A percentile compares a stretch with the other conserved stretches of the same genome.
These are phyloP conservation scores for Phytopythium delawarense DNA, from an alignment of 352 stramenopile genomes.

Conservation along the genomic window DNA sequence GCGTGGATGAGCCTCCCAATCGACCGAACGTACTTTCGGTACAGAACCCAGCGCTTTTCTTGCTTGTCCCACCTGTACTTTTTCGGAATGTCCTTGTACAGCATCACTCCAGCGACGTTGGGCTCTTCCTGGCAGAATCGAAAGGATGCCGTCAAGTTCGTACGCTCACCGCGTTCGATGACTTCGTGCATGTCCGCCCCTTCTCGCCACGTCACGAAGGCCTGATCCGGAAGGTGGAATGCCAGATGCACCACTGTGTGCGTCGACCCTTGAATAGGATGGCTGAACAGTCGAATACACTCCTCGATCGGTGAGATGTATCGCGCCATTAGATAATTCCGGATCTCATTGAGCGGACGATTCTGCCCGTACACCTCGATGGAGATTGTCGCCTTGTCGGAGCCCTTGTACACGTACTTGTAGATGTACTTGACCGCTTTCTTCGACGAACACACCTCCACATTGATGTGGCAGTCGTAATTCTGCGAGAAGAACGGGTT, in stretches of 20 bases:
- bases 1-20: slow-evolving; percentile 18
- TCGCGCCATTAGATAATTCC: slow-evolving; percentile 15
- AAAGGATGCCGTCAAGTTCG: slow-evolving; percentile 15
- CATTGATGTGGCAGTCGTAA: slow-evolving; percentile 59
- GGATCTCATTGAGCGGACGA: slow-evolving; percentile 18
- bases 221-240: slow-evolving; percentile 8
- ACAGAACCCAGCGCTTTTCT: slow-evolving; percentile 12
- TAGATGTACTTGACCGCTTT: slow-evolving; percentile 49
- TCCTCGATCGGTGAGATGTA: slow-evolving; percentile 32
- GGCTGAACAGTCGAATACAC: slow-evolving; percentile 19
- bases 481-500: slow-evolving; percentile 45
- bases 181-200: background rate
- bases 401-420: slow-evolving; percentile 58
- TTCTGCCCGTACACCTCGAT: slow-evolving; percentile 4
- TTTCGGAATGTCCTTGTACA: slow-evolving; percentile 18
- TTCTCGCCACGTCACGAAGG: slow-evolving; percentile 2
- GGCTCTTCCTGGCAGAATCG: slow-evolving; percentile 7
- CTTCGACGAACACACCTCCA: slow-evolving; percentile 36
- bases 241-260: slow-evolving; percentile 12
- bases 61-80: slow-evolving; percentile 12
- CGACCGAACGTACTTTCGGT: slow-evolving; percentile 7
- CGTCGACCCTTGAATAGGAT: slow-evolving; percentile 18
- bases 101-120: slow-evolving; percentile 7
- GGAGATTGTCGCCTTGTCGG: slow-evolving; percentile 23
- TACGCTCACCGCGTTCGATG: background rate